phyloP scores from a whole-genome alignment of 1,284 basidiomycete species.

The Sporisorium iseilematis-ciliati region DNA sequence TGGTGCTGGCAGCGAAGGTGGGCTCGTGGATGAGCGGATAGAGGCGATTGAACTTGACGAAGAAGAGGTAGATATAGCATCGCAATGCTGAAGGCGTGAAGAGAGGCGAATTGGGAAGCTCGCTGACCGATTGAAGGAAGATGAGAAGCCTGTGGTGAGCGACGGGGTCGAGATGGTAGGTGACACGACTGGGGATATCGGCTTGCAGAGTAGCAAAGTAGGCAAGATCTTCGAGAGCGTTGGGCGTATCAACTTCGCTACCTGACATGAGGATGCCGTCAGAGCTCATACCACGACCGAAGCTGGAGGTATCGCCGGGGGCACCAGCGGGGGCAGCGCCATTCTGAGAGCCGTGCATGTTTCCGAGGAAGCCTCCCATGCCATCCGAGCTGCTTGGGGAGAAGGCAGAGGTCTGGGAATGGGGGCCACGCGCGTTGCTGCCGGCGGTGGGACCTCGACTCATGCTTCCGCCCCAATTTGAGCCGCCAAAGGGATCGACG shows the following conservation, averaged over 20 bases:
- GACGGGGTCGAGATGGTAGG: conserved; percentile 50
- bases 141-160: conserved; percentile 51
- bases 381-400: conserved; percentile 53
- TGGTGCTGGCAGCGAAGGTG: conserved; percentile 53
- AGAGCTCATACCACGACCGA: conserved; percentile 43
- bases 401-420: conserved; percentile 46
- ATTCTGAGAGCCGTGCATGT: conserved; percentile 34
- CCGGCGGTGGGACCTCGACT: conserved; percentile 24
- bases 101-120: conserved; percentile 55
- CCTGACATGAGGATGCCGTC: conserved; percentile 42
- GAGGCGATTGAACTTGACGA: conserved; percentile 55
- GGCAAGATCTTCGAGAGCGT: conserved; percentile 57
- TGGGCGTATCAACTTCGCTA: conserved; percentile 48
- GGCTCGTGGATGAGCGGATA: conserved; percentile 60
- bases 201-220: conserved; percentile 59
- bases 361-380: conserved; percentile 44
- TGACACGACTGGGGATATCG: conserved; percentile 48
- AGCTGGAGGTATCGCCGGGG: conserved; percentile 32
- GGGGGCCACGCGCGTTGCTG: conserved; percentile 34
- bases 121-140: conserved; percentile 55
- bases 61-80: conserved; percentile 60
- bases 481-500: conserved; percentile 48
- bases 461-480: conserved; percentile 31
- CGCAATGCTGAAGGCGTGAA: conserved; percentile 55
- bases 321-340: conserved; percentile 18